Percentiles rank a stretch among this genome's conserved stretches.
Evolutionary conservation across 495 filamentous ascomycete species (phyloP).

Genomic region (Neurospora sp.): DNA sequence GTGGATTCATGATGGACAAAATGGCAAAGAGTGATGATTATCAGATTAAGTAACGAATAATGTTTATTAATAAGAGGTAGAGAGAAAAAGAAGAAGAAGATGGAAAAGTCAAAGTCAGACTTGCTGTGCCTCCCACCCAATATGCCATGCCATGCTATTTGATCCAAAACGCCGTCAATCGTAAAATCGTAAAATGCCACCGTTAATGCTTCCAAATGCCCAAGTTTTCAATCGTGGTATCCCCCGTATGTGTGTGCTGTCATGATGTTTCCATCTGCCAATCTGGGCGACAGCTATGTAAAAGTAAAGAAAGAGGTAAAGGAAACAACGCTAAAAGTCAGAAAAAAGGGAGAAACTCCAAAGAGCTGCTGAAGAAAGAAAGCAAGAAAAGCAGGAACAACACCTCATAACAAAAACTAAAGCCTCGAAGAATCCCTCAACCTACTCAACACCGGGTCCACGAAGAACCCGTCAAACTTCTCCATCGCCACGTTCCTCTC

Average conservation of each 20-base stretch:
- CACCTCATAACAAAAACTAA: not conserved
- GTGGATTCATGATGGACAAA: not conserved
- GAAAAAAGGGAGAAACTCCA: not conserved
- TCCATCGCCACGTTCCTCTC: constrained; percentile 9
- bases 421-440: not conserved
- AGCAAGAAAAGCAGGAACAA: not conserved
- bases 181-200: not conserved
- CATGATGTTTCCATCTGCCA: not conserved
- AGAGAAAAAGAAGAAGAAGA: not conserved
- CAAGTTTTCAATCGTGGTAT: not conserved
- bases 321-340: not conserved
- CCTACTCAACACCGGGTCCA: not conserved
- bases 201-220: not conserved
- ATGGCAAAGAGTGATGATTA: not conserved
- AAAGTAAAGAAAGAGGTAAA: not conserved
- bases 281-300: not conserved
- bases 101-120: not conserved
- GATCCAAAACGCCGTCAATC: not conserved
- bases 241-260: not conserved
- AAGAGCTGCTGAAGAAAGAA: not conserved
- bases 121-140: not conserved
- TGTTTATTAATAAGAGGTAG: not conserved
- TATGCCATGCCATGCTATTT: not conserved
- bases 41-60: not conserved
- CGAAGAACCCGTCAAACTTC: constrained; percentile 2